Evolutionary conservation across 2,329 filamentous ascomycete genomes (phyloP).

Genomic region (Colletotrichum musicola): DNA sequence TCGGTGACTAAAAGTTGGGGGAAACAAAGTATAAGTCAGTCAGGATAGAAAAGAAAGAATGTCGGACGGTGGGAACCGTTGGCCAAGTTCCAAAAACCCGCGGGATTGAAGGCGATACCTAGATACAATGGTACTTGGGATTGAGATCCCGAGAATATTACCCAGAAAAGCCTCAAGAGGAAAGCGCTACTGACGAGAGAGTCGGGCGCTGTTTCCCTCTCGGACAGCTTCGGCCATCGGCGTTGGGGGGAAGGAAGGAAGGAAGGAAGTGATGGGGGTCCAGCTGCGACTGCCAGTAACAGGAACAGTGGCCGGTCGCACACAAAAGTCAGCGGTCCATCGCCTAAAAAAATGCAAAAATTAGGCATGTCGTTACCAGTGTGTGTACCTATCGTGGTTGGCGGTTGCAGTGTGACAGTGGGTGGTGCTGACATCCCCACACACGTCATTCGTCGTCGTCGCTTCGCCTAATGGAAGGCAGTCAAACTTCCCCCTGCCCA

Average conservation of each 20-base stretch:
- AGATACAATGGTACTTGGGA: too few relatives aligned
- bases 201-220: not conserved
- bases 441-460: conserved; percentile 28
- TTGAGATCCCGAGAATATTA: too few relatives aligned
- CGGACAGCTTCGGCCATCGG: conserved; percentile 12
- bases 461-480: not conserved
- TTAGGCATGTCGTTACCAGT: conserved; percentile 21
- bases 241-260: not conserved
- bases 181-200: not conserved
- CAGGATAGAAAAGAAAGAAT: not conserved
- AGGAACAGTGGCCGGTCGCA: conserved; percentile 12
- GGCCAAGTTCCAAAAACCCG: not conserved
- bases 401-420: too few relatives aligned
- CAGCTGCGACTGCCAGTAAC: not conserved
- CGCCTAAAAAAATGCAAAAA: too few relatives aligned
- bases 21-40: not conserved
- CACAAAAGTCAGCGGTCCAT: not conserved
- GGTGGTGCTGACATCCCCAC: conserved; percentile 34
- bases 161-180: not conserved
- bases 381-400: too few relatives aligned
- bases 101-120: too few relatives aligned
- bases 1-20: not conserved
- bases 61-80: conserved; percentile 11
- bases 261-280: not conserved
- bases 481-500: conserved; percentile 7